Base-by-base conservation (phyloP, 2,329 filamentous ascomycete genomes). In the Pseudocercospora musae region DNA sequence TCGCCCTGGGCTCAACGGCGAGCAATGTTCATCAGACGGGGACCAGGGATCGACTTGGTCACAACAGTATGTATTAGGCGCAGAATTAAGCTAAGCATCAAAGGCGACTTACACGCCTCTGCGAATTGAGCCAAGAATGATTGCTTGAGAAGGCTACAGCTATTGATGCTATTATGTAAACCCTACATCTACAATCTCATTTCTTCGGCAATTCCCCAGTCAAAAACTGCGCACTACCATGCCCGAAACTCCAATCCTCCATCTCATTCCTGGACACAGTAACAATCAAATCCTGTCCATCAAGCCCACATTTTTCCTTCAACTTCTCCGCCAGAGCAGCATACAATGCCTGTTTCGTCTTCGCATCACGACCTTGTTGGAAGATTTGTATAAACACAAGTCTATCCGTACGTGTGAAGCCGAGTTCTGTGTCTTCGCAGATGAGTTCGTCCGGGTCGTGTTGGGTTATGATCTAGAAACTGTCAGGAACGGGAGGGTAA, bases 161-260 rank as follows among this genome's bases (percentile, higher is more conserved):
- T 37, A 1, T 37, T n/a, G 13, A 37, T n/a, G 13, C 33, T 15
- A 37, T n/a, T n/a, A n/a, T n/a, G n/a, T 37, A 15, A 37, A 37
- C 6, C 13, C 33, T n/a, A 11, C 29, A 59, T 11, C 23, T 2
- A 37, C 33, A n/a, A n/a, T n/a, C n/a, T n/a, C n/a, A 7, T 48
- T 21, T 18, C 40, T 44, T 44, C 40, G 62, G 70, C 62, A 68
- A 57, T 44, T 66, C 70, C 10, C 65, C 67, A 7, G 60, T 70
- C 59, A 74, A 64, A 55, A 74, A 74, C 58, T 75, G 73, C 42
- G 73, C 72, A 44, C 68, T 59, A 1, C 71, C 71, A 27, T 65
- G 57, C 5, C 72, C 72, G 63, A 74, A 74, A 63, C 70, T 73
- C 72, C 73, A 74, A 64, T 74, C 71, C 50, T 71, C 72, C 64